phyloP scores from a whole-genome alignment of 2,329 filamentous ascomycete species.

The Incumbomyces delicatus region DNA sequence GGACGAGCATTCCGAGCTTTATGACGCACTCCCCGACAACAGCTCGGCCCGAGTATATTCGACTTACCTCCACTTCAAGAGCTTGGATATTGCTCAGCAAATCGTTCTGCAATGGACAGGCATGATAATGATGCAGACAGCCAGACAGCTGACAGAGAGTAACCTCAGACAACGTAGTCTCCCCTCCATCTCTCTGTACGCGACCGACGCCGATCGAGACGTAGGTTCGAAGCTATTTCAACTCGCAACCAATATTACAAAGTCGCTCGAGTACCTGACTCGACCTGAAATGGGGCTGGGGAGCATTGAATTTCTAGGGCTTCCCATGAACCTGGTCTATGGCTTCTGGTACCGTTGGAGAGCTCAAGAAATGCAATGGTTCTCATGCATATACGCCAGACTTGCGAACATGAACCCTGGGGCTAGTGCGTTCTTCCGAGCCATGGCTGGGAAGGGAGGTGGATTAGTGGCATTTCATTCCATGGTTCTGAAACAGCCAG shows the following conservation, averaged over 20 bases:
- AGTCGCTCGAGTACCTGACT: slow-evolving; percentile 7
- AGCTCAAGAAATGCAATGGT: not conserved
- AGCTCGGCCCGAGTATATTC: slow-evolving; percentile 6
- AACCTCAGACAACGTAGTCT: not conserved
- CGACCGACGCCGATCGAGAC: not conserved
- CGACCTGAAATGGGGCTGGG: slow-evolving; percentile 1
- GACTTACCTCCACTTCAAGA: slow-evolving; percentile 6
- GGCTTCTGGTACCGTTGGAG: not conserved
- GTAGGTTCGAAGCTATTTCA: not conserved
- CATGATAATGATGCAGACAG: not conserved
- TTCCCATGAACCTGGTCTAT: slow-evolving; percentile 2
- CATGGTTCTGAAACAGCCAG: slow-evolving; percentile 65
- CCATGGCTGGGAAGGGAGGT: not conserved
- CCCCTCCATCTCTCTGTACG: not conserved
- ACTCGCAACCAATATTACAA: slow-evolving; percentile 2
- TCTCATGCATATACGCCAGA: not conserved
- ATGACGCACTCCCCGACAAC: not conserved
- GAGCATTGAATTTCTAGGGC: not conserved
- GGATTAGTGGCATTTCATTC: slow-evolving; percentile 55
- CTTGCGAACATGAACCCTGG: not conserved
- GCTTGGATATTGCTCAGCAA: slow-evolving; percentile 9
- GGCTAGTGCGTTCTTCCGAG: not conserved
- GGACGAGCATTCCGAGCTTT: slow-evolving; percentile 1
- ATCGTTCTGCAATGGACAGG: slow-evolving; percentile 7
- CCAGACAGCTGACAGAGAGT: not conserved